Percentiles rank a stretch among this genome's conserved stretches.
These are phyloP conservation scores for Cladorrhinum samala DNA, from an alignment of 495 filamentous ascomycete species.

Conservation along the genomic window DNA sequence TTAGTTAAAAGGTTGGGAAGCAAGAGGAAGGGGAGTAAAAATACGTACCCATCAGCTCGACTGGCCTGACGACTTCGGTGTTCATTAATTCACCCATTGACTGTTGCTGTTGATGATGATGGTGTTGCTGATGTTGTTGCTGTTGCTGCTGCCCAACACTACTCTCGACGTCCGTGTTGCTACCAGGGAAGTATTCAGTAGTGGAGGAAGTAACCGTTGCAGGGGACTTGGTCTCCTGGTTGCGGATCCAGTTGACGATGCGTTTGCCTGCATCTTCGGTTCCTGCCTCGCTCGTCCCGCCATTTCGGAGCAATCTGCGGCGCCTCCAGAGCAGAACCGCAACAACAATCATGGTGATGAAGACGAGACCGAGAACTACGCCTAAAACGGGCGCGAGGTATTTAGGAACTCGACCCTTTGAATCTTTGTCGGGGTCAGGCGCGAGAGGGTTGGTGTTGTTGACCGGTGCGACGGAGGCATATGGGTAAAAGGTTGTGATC, in stretches of 20 bases:
- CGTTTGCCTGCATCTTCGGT: slow-evolving; percentile 38
- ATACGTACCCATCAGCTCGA: slow-evolving; percentile 41
- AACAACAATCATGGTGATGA: slow-evolving; percentile 48
- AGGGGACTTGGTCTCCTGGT: slow-evolving; percentile 14
- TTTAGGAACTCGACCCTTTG: slow-evolving; percentile 41
- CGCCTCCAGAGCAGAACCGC: slow-evolving; percentile 51
- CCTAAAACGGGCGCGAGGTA: slow-evolving; percentile 63
- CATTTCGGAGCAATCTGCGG: slow-evolving; percentile 32
- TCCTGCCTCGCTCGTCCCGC: slow-evolving; percentile 35
- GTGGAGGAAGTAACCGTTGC: slow-evolving; percentile 21
- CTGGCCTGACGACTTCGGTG: slow-evolving; percentile 24
- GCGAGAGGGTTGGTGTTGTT: slow-evolving; percentile 31
- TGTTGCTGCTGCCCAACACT: slow-evolving; percentile 9
- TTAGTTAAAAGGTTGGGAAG: slow-evolving; percentile 4
- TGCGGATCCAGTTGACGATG: slow-evolving; percentile 42
- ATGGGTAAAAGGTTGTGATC: slow-evolving; percentile 57
- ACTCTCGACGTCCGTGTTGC: slow-evolving; percentile 23
- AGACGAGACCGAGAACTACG: slow-evolving; percentile 57
- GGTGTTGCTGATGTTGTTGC: too few relatives aligned
- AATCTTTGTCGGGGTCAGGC: not conserved
- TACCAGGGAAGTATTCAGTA: slow-evolving; percentile 27
- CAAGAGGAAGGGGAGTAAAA: not conserved
- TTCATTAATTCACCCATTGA: slow-evolving; percentile 34
- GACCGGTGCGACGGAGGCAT: slow-evolving; percentile 28
- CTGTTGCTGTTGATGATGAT: slow-evolving; percentile 9